These are phyloP conservation scores for Exophiala spinifera DNA, from an alignment of 2,329 filamentous ascomycete species.

Conservation along the genomic window DNA sequence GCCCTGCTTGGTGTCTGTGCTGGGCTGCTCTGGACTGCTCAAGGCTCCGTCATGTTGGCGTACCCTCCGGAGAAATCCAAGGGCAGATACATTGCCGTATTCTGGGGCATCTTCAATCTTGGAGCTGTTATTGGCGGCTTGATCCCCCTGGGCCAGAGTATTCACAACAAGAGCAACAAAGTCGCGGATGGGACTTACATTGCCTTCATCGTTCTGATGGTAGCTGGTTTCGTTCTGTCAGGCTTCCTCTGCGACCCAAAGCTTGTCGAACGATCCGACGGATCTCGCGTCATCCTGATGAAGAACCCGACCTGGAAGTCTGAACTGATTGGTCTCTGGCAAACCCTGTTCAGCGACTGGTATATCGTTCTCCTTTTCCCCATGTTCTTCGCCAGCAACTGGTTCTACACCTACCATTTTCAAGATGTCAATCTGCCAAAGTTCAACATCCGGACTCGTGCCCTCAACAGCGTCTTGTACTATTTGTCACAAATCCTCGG, in stretches of 20 bases:
- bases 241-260: slow-evolving; percentile 66
- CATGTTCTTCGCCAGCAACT: slow-evolving; percentile 77
- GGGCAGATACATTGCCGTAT: slow-evolving; percentile 77
- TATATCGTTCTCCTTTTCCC: slow-evolving; percentile 75
- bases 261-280: slow-evolving; percentile 69
- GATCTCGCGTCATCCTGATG: slow-evolving; percentile 78
- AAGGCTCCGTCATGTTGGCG: slow-evolving; percentile 57
- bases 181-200: slow-evolving; percentile 76
- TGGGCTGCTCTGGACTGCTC: slow-evolving; percentile 41
- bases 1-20: slow-evolving; percentile 40
- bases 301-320: slow-evolving; percentile 85
- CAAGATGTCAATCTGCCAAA: slow-evolving; percentile 68
- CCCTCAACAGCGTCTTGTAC: slow-evolving; percentile 78
- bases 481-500: slow-evolving; percentile 76
- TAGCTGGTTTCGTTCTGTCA: slow-evolving; percentile 62
- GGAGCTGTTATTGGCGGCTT: slow-evolving; percentile 75
- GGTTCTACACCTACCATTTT: slow-evolving; percentile 78
- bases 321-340: slow-evolving; percentile 71
- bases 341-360: slow-evolving; percentile 67
- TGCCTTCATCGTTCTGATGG: slow-evolving; percentile 81
- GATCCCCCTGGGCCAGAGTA: slow-evolving; percentile 48
- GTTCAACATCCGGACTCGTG: slow-evolving; percentile 70
- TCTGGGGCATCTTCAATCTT: slow-evolving; percentile 87
- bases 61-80: slow-evolving; percentile 74
- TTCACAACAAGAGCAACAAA: slow-evolving; percentile 39